Base-by-base conservation (phyloP, 2,329 filamentous ascomycete species). In the Fusarium brevicatenulatum region DNA sequence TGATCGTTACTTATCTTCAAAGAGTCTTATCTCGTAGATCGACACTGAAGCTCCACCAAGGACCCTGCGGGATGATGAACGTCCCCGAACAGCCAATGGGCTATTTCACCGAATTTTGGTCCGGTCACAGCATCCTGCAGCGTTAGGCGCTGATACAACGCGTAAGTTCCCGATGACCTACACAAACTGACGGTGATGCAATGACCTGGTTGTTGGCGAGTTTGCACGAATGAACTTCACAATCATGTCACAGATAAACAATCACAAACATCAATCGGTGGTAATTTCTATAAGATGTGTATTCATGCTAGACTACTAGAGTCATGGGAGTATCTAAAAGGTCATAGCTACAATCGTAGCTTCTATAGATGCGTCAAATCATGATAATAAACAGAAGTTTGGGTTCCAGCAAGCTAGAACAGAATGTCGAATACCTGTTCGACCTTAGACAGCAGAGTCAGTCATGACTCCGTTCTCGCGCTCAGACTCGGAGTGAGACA, bases 401-500 rank as follows among this genome's bases (percentile, higher is more conserved):
- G 10, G 9, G 23, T 16, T 37, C 40, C 40, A 57, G 39, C 39
- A 44, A 37, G 25, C 58, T 44, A 16, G 32, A 56, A 21, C 39
- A 19, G 7, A 21, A 13, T 15, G 52, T 61, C 34, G 63, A 67
- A 47, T 37, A 40, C 40, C 42, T 19, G 54, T 43, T 40, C 49
- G 30, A 39, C 34, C 18, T 69, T 69, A 68, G 49, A 68, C 66
- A 34, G 59, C 43, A 50, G 47, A 50, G n/a, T 46, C 59, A 19
- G 30, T 39, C 19, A 69, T 43, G 43, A 69, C 66, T 28, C 66
- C 66, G 30, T 69, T 69, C 11, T 65, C 65, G 1, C 65, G 25
- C 66, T 69, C 66, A n/a, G 65, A 57, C n/a, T 55, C 66, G 3
- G 32, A 42, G 32, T 69, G 58, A 12, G 55, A 49, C 23, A 21